These are phyloP conservation scores for Backusella morwellensis DNA, from an alignment of 192 early-diverging fungal genomes.

Conservation along the genomic window DNA sequence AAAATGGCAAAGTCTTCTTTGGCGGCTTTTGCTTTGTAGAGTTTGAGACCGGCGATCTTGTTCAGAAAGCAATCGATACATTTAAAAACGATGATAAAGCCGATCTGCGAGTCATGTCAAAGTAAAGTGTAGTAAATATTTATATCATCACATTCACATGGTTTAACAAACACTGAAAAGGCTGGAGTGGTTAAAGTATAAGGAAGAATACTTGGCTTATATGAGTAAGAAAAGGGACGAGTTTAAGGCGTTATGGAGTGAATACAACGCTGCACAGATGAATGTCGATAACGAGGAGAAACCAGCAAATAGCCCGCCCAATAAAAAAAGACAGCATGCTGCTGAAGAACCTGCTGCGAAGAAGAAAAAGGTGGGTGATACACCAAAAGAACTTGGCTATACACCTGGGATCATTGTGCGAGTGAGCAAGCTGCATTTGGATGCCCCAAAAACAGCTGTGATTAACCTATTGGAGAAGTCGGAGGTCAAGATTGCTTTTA, in stretches of 20 bases:
- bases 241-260: background rate
- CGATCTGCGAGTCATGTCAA: conserved; percentile 23
- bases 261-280: background rate
- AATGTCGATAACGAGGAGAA: background rate
- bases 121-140: background rate
- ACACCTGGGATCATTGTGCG: background rate
- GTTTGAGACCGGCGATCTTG: conserved; percentile 14
- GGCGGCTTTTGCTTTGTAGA: conserved; percentile 31
- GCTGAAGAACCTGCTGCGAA: background rate
- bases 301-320: background rate
- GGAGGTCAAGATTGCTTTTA: background rate
- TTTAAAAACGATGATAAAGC: background rate
- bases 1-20: background rate
- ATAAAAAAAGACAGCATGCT: background rate
- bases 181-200: background rate
- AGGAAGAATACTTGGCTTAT: conserved; percentile 11
- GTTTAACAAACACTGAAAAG: background rate
- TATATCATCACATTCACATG: background rate
- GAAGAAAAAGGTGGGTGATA: background rate
- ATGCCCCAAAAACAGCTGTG: conserved; percentile 10
- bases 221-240: background rate
- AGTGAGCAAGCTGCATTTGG: conserved; percentile 13
- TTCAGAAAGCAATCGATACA: conserved; percentile 13
- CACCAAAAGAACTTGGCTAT: background rate
- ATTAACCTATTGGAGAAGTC: background rate